These are phyloP conservation scores for Dissophora globulifera DNA, from an alignment of 192 early-diverging fungal species.

Conservation along the genomic window DNA sequence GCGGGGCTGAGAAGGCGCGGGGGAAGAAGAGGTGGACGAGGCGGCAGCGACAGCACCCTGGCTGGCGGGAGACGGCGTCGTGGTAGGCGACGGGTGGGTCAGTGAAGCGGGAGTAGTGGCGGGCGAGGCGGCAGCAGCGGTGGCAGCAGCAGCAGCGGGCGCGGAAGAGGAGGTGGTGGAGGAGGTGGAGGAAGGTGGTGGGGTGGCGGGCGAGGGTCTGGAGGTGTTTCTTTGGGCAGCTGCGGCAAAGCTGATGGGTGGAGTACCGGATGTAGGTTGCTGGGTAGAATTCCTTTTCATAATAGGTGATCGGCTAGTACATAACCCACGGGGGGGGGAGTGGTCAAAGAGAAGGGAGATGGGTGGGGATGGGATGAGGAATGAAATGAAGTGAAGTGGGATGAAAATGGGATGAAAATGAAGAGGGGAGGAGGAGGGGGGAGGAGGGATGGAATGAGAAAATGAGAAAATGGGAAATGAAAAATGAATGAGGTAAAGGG, in stretches of 20 bases:
- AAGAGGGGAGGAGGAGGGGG: background rate
- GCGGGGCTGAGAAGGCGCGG: background rate
- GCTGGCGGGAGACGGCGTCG: constrained; percentile 36
- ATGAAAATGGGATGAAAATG: constrained; percentile 3
- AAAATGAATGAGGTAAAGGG: background rate
- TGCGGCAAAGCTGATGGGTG: constrained; percentile 52
- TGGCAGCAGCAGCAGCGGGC: constrained; percentile 9
- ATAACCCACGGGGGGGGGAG: constrained; percentile 36
- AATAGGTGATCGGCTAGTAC: constrained; percentile 51
- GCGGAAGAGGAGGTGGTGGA: constrained; percentile 6
- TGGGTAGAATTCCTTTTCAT: constrained; percentile 52
- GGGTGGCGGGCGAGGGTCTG: constrained; percentile 23
- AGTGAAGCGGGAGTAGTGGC: constrained; percentile 18
- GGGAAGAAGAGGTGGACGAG: background rate
- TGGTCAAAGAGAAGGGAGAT: background rate
- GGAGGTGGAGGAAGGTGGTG: constrained; percentile 15
- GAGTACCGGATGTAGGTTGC: constrained; percentile 47
- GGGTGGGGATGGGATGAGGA: background rate
- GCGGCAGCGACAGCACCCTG: constrained; percentile 11
- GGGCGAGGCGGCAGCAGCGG: constrained; percentile 1
- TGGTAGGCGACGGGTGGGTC: constrained; percentile 25
- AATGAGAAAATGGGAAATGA: background rate
- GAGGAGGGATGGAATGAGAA: constrained; percentile 4
- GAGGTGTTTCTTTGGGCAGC: constrained; percentile 49
- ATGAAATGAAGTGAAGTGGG: constrained; percentile 2